Base-by-base conservation (phyloP, 306 rosid species). In the Begonia fuchsioides region DNA sequence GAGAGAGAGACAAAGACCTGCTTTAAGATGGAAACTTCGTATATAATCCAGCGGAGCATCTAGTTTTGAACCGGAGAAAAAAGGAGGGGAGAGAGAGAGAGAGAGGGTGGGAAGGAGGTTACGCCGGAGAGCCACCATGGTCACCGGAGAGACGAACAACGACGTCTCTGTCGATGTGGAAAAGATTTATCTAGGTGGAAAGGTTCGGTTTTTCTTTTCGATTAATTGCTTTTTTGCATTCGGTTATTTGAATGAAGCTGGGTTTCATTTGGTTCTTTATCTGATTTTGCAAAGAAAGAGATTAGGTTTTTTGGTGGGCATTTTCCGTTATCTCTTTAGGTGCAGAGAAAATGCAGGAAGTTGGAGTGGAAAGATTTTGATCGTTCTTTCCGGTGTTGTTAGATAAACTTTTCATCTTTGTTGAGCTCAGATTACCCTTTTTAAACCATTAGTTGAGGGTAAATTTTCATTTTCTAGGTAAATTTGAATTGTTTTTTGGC, bases 161-260 rank as follows among this genome's bases (percentile, higher is more conserved):
- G 71, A 78, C 67, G 67, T 81, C 72, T 73, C 97, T 52, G 48
- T 81, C 41, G 72, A 90, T 47, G 63, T 78, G 77, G 94, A 85
- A 76, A 85, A 70, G 85, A 81, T 90, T 94, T 77, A 85, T 70
- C 92, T 90, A 45, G 87, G 95, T 67, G 98, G 98, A 67, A 79
- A 81, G 95, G 95, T 90, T 55, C 11, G 15, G 3, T 47, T 46
- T 32, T 7, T n/a, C 2, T 46, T 32, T 7, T n/a, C 2, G 49
- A 15, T 45, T 14, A 17, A 45, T 8, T 45, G 15, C 2, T 45
- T 8, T 45, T 7, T 13, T n/a, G n/a, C 43, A 55, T 15, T 19
- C 1, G 3, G 1, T 55, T 11, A 45, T 10, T 32, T 43, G 44
- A 40, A 40, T 1, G n/a, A n/a, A n/a, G n/a, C n/a, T 2, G 8